Conservation (phyloP, 495 filamentous ascomycete genomes). For the Xylaria telfairii region DNA sequence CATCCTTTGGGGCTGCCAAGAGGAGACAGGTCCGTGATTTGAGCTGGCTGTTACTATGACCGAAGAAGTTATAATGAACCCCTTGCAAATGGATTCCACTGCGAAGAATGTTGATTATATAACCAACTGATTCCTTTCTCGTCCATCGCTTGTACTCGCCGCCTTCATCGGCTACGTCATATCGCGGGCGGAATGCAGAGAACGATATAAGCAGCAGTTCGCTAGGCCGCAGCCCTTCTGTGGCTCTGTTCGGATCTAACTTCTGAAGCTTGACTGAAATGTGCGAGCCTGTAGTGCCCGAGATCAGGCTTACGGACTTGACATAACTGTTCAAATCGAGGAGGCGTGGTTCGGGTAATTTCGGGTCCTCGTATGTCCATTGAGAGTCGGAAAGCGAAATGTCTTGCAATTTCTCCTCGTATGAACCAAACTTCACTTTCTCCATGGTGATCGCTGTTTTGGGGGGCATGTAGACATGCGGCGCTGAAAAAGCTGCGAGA, state of each 20-base stretch:
- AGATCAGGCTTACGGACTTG: constrained; percentile 40
- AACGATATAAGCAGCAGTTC: constrained; percentile 48
- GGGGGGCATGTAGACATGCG: not conserved
- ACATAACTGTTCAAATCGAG: constrained; percentile 15
- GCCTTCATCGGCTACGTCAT: constrained; percentile 20
- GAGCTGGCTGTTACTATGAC: no score
- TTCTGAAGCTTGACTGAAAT: constrained; percentile 41
- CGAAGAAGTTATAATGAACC: constrained; percentile 54
- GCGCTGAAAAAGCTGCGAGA: not conserved
- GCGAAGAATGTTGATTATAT: constrained; percentile 46
- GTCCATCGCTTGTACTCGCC: constrained; percentile 39
- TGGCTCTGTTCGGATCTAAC: constrained; percentile 45
- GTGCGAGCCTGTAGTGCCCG: constrained; percentile 38
- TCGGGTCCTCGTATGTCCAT: constrained; percentile 20
- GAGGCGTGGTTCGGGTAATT: not conserved
- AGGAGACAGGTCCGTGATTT: no score
- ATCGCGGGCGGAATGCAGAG: constrained; percentile 47
- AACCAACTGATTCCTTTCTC: constrained; percentile 49
- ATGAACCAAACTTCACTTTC: not conserved
- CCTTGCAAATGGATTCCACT: constrained; percentile 50
- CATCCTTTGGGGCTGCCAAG: no score
- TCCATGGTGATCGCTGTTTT: constrained; percentile 4
- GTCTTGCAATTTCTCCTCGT: constrained; percentile 10
- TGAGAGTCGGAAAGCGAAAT: constrained; percentile 14
- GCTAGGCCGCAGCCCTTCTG: constrained; percentile 35